Base-by-base conservation (phyloP, 1,284 basidiomycete species). In the Cutaneotrichosporon curvatum region DNA sequence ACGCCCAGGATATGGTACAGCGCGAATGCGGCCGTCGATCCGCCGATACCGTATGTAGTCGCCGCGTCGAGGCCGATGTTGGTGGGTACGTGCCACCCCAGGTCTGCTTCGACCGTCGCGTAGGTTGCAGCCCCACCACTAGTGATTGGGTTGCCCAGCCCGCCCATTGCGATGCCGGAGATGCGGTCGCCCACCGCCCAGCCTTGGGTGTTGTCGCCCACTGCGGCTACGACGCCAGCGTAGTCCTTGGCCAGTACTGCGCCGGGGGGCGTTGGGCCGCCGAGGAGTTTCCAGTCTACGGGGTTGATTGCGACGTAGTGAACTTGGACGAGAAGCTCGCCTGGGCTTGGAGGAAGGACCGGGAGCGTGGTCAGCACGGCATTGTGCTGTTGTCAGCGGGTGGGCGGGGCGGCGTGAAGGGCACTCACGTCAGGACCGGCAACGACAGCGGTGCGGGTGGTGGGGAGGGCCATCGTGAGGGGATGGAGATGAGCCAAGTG, bases 221-320 rank as follows among this genome's bases (percentile, higher is more conserved):
- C 51, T 31, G 62, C 56, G 19, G 65, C 71, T 45, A 78, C 70
- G 2, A 56, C 60, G 11, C 77, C 78, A 11, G 65, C 62, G 48
- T 73, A 76, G 59, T 79, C 78, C 40, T 72, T 74, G 22, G 76
- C 76, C 34, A 75, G 53, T 32, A 67, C 61, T 12, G 57, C 41
- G 35, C 64, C 64, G 9, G 65, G 58, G 2, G 56, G 47, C 5
- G 57, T 51, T 63, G 37, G 37, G 43, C 50, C 16, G 25, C 59
- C 59, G 25, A 60, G 51, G 40, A 67, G 50, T 55, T 65, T 62
- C 67, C 64, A 63, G 61, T 70, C 65, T 49, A 61, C 62, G 8
- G 25, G 25, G 25, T 28, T 28, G 12, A 28, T 7, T 7, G 25
- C 25, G 25, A 12, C 25, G 25, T 28, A 37, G 31, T 39, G 23